Percentiles rank a stretch among this genome's conserved stretches.
phyloP scores from a whole-genome alignment of 768 basidiomycete species.

The Naganishia antarctica region DNA sequence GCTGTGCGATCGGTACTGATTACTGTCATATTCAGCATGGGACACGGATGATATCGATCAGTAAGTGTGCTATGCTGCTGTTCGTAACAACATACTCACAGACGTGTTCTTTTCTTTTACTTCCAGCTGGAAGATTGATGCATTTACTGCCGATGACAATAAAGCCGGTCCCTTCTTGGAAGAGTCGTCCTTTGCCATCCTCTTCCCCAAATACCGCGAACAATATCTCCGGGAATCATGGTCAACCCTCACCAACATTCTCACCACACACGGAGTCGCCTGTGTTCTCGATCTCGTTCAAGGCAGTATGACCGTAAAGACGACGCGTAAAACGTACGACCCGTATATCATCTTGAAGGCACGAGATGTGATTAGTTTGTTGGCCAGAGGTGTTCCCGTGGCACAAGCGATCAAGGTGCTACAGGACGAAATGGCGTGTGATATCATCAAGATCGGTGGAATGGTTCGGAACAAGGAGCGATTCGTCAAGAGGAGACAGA shows the following conservation, averaged over 20 bases:
- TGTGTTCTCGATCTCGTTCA: slow-evolving; percentile 92
- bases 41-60: slow-evolving; percentile 98
- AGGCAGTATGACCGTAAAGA: slow-evolving; percentile 94
- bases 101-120: neutral
- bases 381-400: slow-evolving; percentile 83
- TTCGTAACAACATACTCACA: slow-evolving; percentile 37
- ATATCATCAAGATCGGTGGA: slow-evolving; percentile 97
- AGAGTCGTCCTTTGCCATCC: slow-evolving; percentile 94
- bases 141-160: slow-evolving; percentile 69
- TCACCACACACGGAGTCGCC: slow-evolving; percentile 63
- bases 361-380: slow-evolving; percentile 87
- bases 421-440: slow-evolving; percentile 83
- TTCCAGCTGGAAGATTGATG: slow-evolving; percentile 84
- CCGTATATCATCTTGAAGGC: slow-evolving; percentile 95
- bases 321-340: slow-evolving; percentile 94
- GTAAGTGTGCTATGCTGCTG: neutral
- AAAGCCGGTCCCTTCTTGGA: slow-evolving; percentile 75
- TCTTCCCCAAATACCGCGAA: slow-evolving; percentile 98
- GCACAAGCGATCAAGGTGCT: slow-evolving; percentile 72
- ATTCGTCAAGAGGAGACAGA: slow-evolving; percentile 90
- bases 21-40: slow-evolving; percentile 63
- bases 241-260: slow-evolving; percentile 76
- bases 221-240: slow-evolving; percentile 85
- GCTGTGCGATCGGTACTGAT: neutral
- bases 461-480: slow-evolving; percentile 91